Base-by-base conservation (phyloP, 495 filamentous ascomycete genomes). In the Tetracladium setigerum region DNA sequence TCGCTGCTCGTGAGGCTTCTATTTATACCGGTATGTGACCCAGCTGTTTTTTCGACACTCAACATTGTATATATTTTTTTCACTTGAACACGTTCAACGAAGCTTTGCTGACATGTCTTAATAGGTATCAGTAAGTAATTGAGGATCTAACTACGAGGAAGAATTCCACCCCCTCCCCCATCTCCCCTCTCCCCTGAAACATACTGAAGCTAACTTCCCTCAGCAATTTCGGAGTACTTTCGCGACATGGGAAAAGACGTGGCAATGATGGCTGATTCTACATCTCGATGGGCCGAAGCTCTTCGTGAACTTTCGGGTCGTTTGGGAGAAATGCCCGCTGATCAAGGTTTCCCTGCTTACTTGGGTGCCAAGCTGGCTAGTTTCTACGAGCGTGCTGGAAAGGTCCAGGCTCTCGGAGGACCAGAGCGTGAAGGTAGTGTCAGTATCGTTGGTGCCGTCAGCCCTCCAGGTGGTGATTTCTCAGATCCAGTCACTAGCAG, bases 251-350 rank as follows among this genome's bases (percentile, higher is more conserved):
- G 92, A 54, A 95, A 96, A 72, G 78, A 91, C 64, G 91, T 97
- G 14, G 89, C 92, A 54, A 97, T 99, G 92, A 97, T 99, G 91
- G 94, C 92, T 46, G 94, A 99, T 68, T 96, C 91, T 18, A 88
- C 91, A 50, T 99, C 94, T 38, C 88, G 92, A 53, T 99, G 94
- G 92, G 92, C 92, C 50, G 92, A 99, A 67, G 92, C 92, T 49
- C 75, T 99, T 58, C 88, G 92, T 84, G 94, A 99, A 71, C 86
- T 99, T 62, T 99, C 94, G 16, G 94, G 94, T 74, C 92, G 92
- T 76, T 73, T 99, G 41, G 92, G 92, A 72, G 92, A 99, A 68
- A 99, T 99, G 92, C 92, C 92, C 65, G 94, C 92, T 64, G 92
- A 97, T 68, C 92, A 99, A 66, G 92, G 92, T 77, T 99, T 95